Percentiles rank a stretch among this genome's conserved stretches.
Conservation (phyloP, 2,329 filamentous ascomycete species). For the Colletotrichum tropicale region DNA sequence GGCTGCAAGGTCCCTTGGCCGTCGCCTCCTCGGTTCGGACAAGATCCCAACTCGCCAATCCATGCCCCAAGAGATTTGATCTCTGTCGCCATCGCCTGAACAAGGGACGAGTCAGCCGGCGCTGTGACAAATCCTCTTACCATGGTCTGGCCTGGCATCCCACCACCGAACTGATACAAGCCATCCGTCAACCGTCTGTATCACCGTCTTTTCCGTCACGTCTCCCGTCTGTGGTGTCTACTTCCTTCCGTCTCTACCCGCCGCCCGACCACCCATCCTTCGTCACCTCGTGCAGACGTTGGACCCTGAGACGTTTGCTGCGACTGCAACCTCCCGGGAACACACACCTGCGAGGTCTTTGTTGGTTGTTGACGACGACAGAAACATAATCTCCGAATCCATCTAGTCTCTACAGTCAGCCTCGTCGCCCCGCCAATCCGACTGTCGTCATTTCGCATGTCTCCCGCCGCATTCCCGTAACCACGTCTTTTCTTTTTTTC, state of each 20-base stretch:
- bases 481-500: background rate
- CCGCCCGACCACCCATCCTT: background rate
- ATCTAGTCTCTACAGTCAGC: background rate
- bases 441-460: background rate
- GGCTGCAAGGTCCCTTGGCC: background rate
- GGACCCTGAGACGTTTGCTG: background rate
- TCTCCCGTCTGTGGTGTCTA: background rate
- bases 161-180: background rate
- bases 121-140: slow-evolving; percentile 6
- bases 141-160: slow-evolving; percentile 10
- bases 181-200: background rate
- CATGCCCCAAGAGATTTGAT: background rate
- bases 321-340: background rate
- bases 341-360: background rate
- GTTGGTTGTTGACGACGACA: background rate
- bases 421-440: slow-evolving; percentile 3
- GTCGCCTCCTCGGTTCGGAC: background rate
- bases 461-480: background rate
- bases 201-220: slow-evolving; percentile 7
- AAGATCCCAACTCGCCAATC: background rate
- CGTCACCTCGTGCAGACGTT: background rate
- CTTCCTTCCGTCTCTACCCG: background rate
- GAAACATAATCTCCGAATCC: background rate
- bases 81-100: background rate
- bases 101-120: slow-evolving; percentile 6